A percentile compares a stretch with the other conserved stretches of the same genome.
Evolutionary conservation across 345 rosid genomes (phyloP).

Genomic region (Populus deltoides): DNA sequence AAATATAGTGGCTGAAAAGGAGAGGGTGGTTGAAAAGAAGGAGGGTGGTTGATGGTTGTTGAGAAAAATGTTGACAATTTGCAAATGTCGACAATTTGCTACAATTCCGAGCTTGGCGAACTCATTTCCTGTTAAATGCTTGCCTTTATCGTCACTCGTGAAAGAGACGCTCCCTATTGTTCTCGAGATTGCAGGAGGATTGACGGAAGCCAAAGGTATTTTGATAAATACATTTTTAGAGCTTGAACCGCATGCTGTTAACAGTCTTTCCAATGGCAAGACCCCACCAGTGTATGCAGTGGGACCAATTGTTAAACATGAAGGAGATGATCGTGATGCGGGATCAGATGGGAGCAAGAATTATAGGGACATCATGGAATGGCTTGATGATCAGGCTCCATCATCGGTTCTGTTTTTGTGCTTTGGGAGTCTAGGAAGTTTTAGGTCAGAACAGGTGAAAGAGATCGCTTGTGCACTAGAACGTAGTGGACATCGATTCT

Average conservation of each 20-base stretch:
- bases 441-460: slow-evolving; percentile 3
- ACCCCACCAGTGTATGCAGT: slow-evolving; percentile 6
- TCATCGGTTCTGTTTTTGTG: slow-evolving; percentile 22
- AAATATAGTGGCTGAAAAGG: too few relatives aligned
- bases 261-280: background rate
- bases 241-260: background rate
- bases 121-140: background rate
- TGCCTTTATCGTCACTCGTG: background rate
- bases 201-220: slow-evolving; percentile 1
- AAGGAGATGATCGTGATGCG: background rate
- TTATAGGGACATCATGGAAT: background rate
- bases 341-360: background rate
- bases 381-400: slow-evolving; percentile 24
- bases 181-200: background rate
- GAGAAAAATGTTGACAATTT: too few relatives aligned
- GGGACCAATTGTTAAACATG: slow-evolving; percentile 8
- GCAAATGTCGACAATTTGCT: too few relatives aligned
- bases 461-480: background rate
- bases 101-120: background rate
- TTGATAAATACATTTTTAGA: slow-evolving; percentile 12
- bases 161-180: background rate
- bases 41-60: too few relatives aligned
- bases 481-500: background rate
- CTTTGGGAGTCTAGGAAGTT: slow-evolving; percentile 19
- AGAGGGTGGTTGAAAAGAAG: too few relatives aligned